Conservation (phyloP, 2,329 filamentous ascomycete genomes). For the Diaporthe batatas region DNA sequence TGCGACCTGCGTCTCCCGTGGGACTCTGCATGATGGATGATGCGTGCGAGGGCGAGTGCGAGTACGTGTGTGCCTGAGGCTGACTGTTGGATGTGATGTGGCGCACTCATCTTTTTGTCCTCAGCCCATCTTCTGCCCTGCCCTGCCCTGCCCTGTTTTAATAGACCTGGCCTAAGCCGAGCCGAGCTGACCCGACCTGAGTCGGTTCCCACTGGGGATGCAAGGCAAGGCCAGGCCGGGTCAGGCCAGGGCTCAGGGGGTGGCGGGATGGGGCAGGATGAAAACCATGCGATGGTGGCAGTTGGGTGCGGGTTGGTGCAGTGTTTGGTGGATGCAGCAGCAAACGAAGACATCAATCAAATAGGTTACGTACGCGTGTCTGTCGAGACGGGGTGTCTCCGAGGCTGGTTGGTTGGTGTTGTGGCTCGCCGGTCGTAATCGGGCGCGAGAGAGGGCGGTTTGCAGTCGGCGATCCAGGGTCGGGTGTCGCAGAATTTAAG, state of each 20-base stretch:
- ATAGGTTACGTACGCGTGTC: slow-evolving; percentile 22
- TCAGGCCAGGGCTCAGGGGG: slow-evolving; percentile 2
- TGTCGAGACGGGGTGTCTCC: slow-evolving; percentile 15
- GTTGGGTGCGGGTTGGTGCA: neutral
- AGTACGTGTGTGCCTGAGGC: slow-evolving; percentile 11
- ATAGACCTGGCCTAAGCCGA: slow-evolving; percentile 5
- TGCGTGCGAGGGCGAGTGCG: neutral
- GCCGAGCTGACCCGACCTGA: slow-evolving; percentile 10
- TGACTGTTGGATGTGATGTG: slow-evolving; percentile 7
- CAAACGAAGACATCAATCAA: neutral
- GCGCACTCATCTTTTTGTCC: neutral
- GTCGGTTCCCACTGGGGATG: slow-evolving; percentile 17
- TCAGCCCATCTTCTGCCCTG: neutral
- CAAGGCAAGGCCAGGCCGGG: neutral
- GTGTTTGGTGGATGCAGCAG: slow-evolving; percentile 2
- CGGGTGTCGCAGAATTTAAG: slow-evolving; percentile 38
- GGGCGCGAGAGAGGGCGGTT: slow-evolving; percentile 3
- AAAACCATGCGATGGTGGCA: neutral
- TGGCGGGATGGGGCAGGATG: slow-evolving; percentile 2
- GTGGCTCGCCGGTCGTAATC: neutral
- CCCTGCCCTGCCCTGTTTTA: neutral
- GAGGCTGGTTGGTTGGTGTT: neutral
- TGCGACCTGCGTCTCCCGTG: slow-evolving; percentile 6
- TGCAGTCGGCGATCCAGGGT: slow-evolving; percentile 27
- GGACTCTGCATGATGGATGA: slow-evolving; percentile 29